phyloP scores from a whole-genome alignment of 306 rosid species.

The Inga leiocalycina region DNA sequence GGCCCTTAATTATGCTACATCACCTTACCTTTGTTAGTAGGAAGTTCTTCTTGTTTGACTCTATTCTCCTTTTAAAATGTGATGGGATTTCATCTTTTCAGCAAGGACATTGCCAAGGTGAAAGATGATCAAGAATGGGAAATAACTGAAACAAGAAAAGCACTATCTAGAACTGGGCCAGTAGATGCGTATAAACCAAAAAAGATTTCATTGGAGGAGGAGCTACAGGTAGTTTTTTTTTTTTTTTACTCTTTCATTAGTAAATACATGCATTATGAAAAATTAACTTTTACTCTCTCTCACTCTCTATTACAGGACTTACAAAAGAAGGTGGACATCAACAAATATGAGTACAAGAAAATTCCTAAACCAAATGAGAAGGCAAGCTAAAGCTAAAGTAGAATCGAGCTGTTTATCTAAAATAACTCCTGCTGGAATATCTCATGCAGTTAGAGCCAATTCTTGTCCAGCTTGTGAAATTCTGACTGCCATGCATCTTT shows the following conservation, averaged over 20 bases:
- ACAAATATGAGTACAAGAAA: conserved; percentile 67
- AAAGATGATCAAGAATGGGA: conserved; percentile 95
- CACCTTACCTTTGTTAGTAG: background rate
- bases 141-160: conserved; percentile 74
- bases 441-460: conserved; percentile 22
- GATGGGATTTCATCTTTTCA: conserved; percentile 43
- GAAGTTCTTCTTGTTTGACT: conserved; percentile 10
- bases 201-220: conserved; percentile 68
- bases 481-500: conserved; percentile 9
- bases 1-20: background rate
- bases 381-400: conserved; percentile 43
- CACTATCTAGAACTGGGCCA: conserved; percentile 80
- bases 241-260: background rate
- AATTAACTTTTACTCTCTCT: conserved; percentile 23
- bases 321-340: conserved; percentile 77
- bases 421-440: background rate
- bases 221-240: conserved; percentile 57
- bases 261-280: conserved; percentile 10
- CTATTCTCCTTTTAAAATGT: conserved; percentile 19
- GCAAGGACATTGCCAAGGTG: conserved; percentile 85
- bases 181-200: conserved; percentile 71
- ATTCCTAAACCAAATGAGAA: conserved; percentile 73
- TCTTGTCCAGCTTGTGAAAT: conserved; percentile 20
- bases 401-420: conserved; percentile 26
- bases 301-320: conserved; percentile 48